phyloP scores from a whole-genome alignment of 768 basidiomycete genomes.

The Stropharia rugosoannulata region DNA sequence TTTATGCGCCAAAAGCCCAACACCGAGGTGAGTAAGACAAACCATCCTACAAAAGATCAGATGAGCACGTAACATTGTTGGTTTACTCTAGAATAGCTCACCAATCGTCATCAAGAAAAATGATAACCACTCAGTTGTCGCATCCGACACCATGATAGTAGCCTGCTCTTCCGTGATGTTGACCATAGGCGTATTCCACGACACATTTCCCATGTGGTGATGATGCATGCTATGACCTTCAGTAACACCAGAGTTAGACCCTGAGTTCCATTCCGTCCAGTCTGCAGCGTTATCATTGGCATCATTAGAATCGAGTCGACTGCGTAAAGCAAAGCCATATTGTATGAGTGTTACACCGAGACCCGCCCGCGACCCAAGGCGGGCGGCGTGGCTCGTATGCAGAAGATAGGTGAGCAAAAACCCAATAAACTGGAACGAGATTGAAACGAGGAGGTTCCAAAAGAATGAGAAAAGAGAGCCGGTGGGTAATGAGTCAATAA shows the following conservation, averaged over 20 bases:
- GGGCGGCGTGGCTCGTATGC: slow-evolving; percentile 90
- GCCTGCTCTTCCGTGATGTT: slow-evolving; percentile 38
- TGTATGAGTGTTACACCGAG: slow-evolving; percentile 96
- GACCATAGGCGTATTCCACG: slow-evolving; percentile 17
- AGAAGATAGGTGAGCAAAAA: slow-evolving; percentile 93
- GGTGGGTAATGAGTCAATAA: slow-evolving; percentile 86
- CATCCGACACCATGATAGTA: slow-evolving; percentile 46
- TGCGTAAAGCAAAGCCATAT: slow-evolving; percentile 83
- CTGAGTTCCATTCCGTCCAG: slow-evolving; percentile 29
- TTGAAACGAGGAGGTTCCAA: slow-evolving; percentile 91
- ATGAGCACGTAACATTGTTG: not conserved
- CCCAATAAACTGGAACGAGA: slow-evolving; percentile 97
- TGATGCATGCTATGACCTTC: slow-evolving; percentile 14
- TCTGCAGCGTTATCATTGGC: slow-evolving; percentile 23
- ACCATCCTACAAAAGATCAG: slow-evolving; percentile 25
- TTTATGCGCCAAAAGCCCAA: slow-evolving; percentile 91
- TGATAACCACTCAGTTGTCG: slow-evolving; percentile 90
- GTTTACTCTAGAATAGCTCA: slow-evolving; percentile 27
- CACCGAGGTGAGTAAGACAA: slow-evolving; percentile 76
- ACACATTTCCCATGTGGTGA: slow-evolving; percentile 24
- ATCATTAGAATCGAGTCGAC: slow-evolving; percentile 43
- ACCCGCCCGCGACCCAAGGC: slow-evolving; percentile 90
- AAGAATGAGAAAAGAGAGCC: slow-evolving; percentile 83
- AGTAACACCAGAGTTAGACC: slow-evolving; percentile 31
- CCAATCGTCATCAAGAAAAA: slow-evolving; percentile 93